Conservation (phyloP, 805 yeast species). For the Barnettozyma vustinii region DNA sequence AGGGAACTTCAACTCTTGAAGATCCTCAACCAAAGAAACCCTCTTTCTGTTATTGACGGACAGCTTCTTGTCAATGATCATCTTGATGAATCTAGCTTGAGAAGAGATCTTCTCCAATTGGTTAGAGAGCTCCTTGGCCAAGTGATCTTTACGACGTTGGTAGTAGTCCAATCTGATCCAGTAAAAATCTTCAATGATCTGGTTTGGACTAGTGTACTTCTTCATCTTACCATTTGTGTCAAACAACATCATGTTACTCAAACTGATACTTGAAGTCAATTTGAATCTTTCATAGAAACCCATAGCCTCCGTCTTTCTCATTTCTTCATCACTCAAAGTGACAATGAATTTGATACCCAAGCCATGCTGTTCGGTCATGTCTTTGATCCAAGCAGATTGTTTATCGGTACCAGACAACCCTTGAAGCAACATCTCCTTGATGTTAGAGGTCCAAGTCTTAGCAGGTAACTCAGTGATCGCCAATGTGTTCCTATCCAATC, state of each 20-base stretch:
- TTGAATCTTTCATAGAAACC: slow-evolving; percentile 87
- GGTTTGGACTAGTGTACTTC: slow-evolving; percentile 69
- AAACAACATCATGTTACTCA: slow-evolving; percentile 92
- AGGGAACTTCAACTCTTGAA: slow-evolving; percentile 65
- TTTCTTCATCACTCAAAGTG: slow-evolving; percentile 69
- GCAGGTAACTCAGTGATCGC: slow-evolving; percentile 93
- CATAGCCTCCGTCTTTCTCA: slow-evolving; percentile 66
- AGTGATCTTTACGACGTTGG: slow-evolving; percentile 82
- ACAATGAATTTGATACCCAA: slow-evolving; percentile 74
- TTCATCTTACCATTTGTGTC: slow-evolving; percentile 85
- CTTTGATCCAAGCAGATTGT: slow-evolving; percentile 80
- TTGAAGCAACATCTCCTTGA: slow-evolving; percentile 76
- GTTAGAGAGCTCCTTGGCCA: slow-evolving; percentile 63
- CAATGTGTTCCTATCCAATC: slow-evolving; percentile 69
- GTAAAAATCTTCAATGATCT: slow-evolving; percentile 80
- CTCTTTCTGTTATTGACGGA: slow-evolving; percentile 72
- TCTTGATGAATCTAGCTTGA: slow-evolving; percentile 87
- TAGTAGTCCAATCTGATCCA: slow-evolving; percentile 83
- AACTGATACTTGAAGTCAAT: slow-evolving; percentile 57
- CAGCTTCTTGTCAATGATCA: slow-evolving; percentile 76
- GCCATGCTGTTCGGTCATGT: slow-evolving; percentile 92
- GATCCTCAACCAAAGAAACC: slow-evolving; percentile 53
- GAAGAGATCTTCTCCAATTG: slow-evolving; percentile 69
- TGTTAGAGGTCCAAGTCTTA: slow-evolving; percentile 84
- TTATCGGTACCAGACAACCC: slow-evolving; percentile 77